phyloP scores from a whole-genome alignment of 768 basidiomycete species.

The Mycena floridula region DNA sequence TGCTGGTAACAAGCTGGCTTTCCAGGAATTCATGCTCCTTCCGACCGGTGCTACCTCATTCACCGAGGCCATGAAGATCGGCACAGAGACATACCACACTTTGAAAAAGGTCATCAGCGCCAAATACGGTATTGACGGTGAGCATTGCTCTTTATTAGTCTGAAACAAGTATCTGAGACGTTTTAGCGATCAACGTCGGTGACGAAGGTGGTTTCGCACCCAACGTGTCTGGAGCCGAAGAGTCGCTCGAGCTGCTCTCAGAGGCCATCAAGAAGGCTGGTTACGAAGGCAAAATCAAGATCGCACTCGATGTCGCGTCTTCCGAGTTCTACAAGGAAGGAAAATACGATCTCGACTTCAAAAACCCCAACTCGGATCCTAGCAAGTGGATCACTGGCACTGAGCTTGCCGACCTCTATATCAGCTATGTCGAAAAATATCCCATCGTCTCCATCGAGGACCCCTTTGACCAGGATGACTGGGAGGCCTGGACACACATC shows the following conservation, averaged over 20 bases:
- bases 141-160: slow-evolving; percentile 16
- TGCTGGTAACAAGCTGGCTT: slow-evolving; percentile 98
- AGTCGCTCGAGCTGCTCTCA: slow-evolving; percentile 90
- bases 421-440: slow-evolving; percentile 84
- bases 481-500: slow-evolving; percentile 96
- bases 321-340: slow-evolving; percentile 99
- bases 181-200: slow-evolving; percentile 92
- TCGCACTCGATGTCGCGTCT: slow-evolving; percentile 96
- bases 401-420: slow-evolving; percentile 91
- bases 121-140: slow-evolving; percentile 98
- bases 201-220: slow-evolving; percentile 99
- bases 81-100: slow-evolving; percentile 96
- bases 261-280: slow-evolving; percentile 98
- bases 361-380: slow-evolving; percentile 98
- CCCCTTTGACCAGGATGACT: slow-evolving; percentile 99
- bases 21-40: slow-evolving; percentile 99
- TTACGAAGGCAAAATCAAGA: slow-evolving; percentile 98
- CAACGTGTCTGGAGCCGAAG: slow-evolving; percentile 95
- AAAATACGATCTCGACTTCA: slow-evolving; percentile 98
- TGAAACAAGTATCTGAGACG: slow-evolving; percentile 1
- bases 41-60: slow-evolving; percentile 90
- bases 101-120: slow-evolving; percentile 98
- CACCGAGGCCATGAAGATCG: slow-evolving; percentile 98
- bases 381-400: slow-evolving; percentile 92
- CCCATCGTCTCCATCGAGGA: slow-evolving; percentile 95